phyloP scores from a whole-genome alignment of 371 early-diverging fungal species.

The Catenaria anguillulae region DNA sequence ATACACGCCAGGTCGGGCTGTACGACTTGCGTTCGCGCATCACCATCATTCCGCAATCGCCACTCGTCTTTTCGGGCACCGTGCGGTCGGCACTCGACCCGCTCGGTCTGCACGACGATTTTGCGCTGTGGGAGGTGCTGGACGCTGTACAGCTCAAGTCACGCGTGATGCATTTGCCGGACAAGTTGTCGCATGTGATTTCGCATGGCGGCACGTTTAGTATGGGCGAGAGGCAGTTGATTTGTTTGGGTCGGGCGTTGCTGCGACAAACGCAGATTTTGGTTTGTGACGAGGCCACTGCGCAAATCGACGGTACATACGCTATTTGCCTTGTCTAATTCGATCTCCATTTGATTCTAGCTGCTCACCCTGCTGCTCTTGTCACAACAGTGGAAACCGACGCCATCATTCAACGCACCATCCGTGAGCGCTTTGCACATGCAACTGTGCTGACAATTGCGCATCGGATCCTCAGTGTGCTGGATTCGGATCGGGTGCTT shows the following conservation, averaged over 20 bases:
- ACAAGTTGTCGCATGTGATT: conserved; percentile 27
- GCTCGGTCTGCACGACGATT: conserved; percentile 48
- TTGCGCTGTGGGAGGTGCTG: conserved; percentile 68
- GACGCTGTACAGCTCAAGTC: conserved; percentile 53
- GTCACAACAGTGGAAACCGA: conserved; percentile 27
- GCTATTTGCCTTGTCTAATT: neutral
- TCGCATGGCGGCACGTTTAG: neutral
- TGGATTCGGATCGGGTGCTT: conserved; percentile 70
- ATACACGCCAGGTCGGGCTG: conserved; percentile 60
- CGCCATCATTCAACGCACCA: conserved; percentile 67
- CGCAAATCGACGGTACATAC: conserved; percentile 14
- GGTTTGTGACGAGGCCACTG: conserved; percentile 37
- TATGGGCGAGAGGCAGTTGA: conserved; percentile 30
- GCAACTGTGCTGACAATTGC: conserved; percentile 89
- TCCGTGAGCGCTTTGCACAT: conserved; percentile 66
- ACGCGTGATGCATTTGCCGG: conserved; percentile 41
- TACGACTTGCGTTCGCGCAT: conserved; percentile 58
- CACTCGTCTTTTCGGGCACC: conserved; percentile 80
- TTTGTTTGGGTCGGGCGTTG: conserved; percentile 31
- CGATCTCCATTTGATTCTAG: conserved; percentile 3
- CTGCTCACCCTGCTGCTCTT: conserved; percentile 17
- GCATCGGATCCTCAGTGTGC: conserved; percentile 75
- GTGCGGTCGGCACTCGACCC: conserved; percentile 75
- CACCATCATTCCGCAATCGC: conserved; percentile 93
- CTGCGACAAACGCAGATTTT: conserved; percentile 23